A percentile compares a stretch with the other conserved stretches of the same genome.
Conservation (phyloP, 1,284 basidiomycete genomes). For the Ceratobasidium sp. region DNA sequence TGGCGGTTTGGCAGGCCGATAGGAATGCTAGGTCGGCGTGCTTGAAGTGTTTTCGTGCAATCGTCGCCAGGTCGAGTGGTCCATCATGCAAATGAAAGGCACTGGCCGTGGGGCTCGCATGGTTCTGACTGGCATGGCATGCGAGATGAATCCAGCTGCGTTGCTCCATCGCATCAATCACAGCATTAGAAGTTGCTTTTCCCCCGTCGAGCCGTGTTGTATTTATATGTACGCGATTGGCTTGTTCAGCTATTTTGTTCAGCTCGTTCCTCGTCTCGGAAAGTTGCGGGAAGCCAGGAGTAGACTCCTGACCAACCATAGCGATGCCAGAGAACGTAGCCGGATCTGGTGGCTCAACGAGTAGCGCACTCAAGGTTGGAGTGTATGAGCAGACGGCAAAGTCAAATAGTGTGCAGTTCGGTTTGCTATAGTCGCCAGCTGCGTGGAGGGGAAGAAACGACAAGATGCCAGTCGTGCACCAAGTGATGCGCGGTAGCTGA, state of each 20-base stretch:
- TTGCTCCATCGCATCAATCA: constrained; percentile 9
- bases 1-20: constrained; percentile 15
- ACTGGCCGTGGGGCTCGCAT: neutral
- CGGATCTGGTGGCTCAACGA: neutral
- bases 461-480: constrained; percentile 61
- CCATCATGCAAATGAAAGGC: constrained; percentile 28
- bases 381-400: constrained; percentile 61
- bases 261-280: neutral
- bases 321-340: neutral
- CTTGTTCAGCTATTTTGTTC: neutral
- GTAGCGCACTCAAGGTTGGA: constrained; percentile 58
- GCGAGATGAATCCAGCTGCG: constrained; percentile 29
- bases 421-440: constrained; percentile 54
- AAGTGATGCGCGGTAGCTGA: constrained; percentile 61
- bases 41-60: neutral
- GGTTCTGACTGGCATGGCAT: constrained; percentile 22
- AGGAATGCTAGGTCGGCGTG: constrained; percentile 44
- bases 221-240: too few species aligned
- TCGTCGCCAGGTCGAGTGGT: neutral
- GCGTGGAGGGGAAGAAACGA: constrained; percentile 62
- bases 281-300: neutral
- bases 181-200: neutral
- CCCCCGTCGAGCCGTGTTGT: neutral
- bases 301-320: neutral
- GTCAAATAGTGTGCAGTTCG: constrained; percentile 53